Conservation (phyloP, 805 yeast genomes). For the Cyberlindnera galapagoensis region DNA sequence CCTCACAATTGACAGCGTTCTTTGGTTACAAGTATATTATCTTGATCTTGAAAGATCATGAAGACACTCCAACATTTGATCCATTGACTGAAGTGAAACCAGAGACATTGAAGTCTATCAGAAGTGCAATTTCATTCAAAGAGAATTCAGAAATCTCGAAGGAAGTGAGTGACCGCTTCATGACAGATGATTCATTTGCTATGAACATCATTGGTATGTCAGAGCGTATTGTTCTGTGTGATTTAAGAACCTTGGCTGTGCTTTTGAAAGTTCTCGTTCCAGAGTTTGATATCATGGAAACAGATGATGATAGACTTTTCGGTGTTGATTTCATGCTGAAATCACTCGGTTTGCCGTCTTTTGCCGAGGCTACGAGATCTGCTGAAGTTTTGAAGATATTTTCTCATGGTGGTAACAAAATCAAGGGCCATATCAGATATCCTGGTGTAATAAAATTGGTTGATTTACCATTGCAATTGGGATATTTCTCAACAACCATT, state of each 20-base stretch:
- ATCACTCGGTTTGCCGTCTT: slow-evolving; percentile 7
- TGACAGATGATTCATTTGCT: slow-evolving; percentile 7
- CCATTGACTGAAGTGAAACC: too few species aligned
- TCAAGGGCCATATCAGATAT: slow-evolving; percentile 22
- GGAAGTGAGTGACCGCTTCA: slow-evolving; percentile 5
- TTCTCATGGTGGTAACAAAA: background rate
- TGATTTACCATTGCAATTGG: slow-evolving; percentile 42
- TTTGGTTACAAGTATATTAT: slow-evolving; percentile 1
- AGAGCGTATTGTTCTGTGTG: slow-evolving; percentile 10
- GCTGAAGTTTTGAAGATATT: slow-evolving; percentile 1
- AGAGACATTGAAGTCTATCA: too few species aligned
- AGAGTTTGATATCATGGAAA: slow-evolving; percentile 5
- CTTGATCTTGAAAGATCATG: too few species aligned
- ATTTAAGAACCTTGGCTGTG: slow-evolving; percentile 17
- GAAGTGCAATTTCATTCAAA: background rate
- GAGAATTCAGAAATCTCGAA: slow-evolving; percentile 1
- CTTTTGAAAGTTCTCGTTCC: slow-evolving; percentile 18
- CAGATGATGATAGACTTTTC: slow-evolving; percentile 4
- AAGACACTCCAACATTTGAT: too few species aligned
- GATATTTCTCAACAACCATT: slow-evolving; percentile 31
- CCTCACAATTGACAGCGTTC: slow-evolving; percentile 1
- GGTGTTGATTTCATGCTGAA: slow-evolving; percentile 10
- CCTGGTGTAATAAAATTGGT: slow-evolving; percentile 51
- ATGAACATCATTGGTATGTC: slow-evolving; percentile 4
- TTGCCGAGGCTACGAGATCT: slow-evolving; percentile 3